A percentile compares a stretch with the other conserved stretches of the same genome.
phyloP scores from a whole-genome alignment of 345 rosid species.

The Acer saccharum region DNA sequence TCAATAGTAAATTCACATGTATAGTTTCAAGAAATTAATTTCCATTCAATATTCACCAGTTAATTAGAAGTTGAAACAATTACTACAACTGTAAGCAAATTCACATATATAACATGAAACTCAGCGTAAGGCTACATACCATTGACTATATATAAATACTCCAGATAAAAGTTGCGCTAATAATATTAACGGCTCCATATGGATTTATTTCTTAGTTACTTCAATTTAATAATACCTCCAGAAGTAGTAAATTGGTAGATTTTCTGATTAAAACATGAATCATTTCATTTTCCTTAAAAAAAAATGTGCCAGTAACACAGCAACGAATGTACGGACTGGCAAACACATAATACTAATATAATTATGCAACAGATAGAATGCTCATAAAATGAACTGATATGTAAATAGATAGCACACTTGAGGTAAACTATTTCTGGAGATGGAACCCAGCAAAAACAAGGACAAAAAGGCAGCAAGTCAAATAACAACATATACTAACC shows the following conservation, averaged over 20 bases:
- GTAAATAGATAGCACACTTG: conserved; percentile 9
- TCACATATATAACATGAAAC: not conserved
- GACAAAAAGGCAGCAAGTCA: conserved; percentile 2
- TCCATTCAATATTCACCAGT: not conserved
- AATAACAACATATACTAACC: conserved; percentile 47
- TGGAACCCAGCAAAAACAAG: conserved; percentile 13
- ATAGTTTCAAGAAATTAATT: not conserved
- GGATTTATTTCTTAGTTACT: not conserved
- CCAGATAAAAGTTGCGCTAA: not conserved
- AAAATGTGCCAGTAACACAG: not conserved
- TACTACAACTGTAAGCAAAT: not conserved
- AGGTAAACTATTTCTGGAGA: conserved; percentile 12
- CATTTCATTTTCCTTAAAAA: not conserved
- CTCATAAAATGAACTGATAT: not conserved
- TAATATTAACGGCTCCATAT: not conserved
- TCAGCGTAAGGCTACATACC: not conserved
- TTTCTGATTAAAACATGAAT: not conserved
- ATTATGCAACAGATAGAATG: not conserved
- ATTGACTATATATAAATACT: not conserved
- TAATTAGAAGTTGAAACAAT: not conserved
- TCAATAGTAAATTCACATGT: not conserved
- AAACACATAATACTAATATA: conserved; percentile 4
- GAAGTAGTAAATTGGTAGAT: not conserved
- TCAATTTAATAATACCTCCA: not conserved
- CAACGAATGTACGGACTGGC: not conserved